Evolutionary conservation across 2,329 filamentous ascomycete species (phyloP).

Genomic region (Aspergillus sp.): DNA sequence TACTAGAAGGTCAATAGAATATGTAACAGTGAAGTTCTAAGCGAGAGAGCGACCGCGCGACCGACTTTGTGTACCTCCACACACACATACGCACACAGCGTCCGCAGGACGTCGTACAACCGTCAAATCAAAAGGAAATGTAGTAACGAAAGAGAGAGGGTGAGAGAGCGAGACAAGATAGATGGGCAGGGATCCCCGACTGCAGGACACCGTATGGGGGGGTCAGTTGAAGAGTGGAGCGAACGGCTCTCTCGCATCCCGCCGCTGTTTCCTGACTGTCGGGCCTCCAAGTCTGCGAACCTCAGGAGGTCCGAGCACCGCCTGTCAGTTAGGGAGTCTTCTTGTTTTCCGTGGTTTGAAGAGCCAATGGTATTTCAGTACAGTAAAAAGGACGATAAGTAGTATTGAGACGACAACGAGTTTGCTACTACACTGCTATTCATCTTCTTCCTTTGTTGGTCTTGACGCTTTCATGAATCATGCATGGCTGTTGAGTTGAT

Average conservation of each 20-base stretch:
- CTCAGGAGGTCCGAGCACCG: conserved; percentile 24
- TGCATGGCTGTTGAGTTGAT: neutral
- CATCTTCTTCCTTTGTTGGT: neutral
- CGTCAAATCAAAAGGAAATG: neutral
- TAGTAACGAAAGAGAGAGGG: neutral
- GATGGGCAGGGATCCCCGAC: conserved; percentile 15
- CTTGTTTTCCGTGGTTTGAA: no score
- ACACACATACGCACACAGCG: neutral
- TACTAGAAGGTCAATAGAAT: neutral
- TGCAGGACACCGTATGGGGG: conserved; percentile 14
- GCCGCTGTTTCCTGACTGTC: conserved; percentile 39
- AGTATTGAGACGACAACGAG: no score
- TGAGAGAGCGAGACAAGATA: no score
- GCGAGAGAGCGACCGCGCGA: conserved; percentile 2
- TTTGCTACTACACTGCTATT: no score
- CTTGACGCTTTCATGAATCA: neutral
- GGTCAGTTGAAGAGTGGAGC: conserved; percentile 26
- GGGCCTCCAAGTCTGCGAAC: conserved; percentile 33
- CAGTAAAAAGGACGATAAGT: no score
- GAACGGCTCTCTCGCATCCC: conserved; percentile 38
- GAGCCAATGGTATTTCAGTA: neutral
- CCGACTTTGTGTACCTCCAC: neutral
- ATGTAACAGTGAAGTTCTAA: neutral
- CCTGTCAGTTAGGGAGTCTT: conserved; percentile 14
- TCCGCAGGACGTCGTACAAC: conserved; percentile 13